phyloP scores from a whole-genome alignment of 768 basidiomycete genomes.

The Termitomyces sp. region DNA sequence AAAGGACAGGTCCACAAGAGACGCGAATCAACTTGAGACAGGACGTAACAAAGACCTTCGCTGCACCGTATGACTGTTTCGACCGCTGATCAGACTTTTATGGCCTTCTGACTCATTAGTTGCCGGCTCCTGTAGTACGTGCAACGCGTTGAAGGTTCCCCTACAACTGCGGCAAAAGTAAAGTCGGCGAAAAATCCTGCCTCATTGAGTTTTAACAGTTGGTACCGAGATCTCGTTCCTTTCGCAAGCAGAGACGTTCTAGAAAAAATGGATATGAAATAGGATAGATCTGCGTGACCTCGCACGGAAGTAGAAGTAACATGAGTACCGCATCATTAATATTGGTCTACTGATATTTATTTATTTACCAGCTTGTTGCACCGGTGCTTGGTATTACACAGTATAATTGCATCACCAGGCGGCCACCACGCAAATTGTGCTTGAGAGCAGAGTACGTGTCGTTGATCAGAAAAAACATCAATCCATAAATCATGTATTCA shows the following conservation, averaged over 20 bases:
- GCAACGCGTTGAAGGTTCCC: not conserved
- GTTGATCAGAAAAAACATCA: not conserved
- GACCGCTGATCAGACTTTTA: not conserved
- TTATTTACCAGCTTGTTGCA: not conserved
- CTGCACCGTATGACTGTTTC: not conserved
- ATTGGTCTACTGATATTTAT: too few species aligned
- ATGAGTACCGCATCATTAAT: too few species aligned
- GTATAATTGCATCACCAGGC: too few species aligned
- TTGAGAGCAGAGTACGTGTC: not conserved
- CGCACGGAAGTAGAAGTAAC: not conserved
- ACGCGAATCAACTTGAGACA: not conserved
- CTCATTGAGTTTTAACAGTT: not conserved
- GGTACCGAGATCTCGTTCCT: not conserved
- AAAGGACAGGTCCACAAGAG: not conserved
- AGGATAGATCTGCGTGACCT: not conserved
- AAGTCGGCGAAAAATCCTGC: not conserved
- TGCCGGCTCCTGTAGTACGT: not conserved
- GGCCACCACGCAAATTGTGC: not conserved
- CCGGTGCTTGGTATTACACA: not conserved
- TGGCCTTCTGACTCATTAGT: not conserved
- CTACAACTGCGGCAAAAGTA: not conserved
- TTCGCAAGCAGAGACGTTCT: not conserved
- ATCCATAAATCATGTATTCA: not conserved
- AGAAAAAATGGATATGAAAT: not conserved
- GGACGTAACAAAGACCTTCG: not conserved